Evolutionary conservation across 495 filamentous ascomycete species (phyloP), one percentile per base, ranked within the genome.

Genomic region (Acidiella bohemica): DNA sequence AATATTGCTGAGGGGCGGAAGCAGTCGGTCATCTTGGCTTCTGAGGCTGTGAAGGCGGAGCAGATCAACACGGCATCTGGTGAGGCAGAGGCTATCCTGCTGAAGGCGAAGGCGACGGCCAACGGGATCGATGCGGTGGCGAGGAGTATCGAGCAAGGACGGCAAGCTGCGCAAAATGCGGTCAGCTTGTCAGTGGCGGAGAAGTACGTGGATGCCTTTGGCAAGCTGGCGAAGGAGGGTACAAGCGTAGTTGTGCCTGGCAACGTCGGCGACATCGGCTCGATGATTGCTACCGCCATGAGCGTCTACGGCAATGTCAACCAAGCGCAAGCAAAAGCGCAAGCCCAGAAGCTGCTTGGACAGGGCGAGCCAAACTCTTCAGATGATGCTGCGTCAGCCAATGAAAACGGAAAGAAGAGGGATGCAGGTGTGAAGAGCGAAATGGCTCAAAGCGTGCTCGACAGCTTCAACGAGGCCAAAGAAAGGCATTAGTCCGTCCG

Each of bases 1-100:
- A 97, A 97, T 60, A 93, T 97, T 49, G 90, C 90, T 37, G 90
- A 97, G 65, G 90, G 90, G 44, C 68, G 81, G 57, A 97, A 97
- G 64, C 90, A 94, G 68, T 80, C 73, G 46, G 87, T 93, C 18
- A 96, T 97, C 47, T 67, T 97, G 11, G 92, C 92, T 0, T 93
- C 84, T 2, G 90, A 97, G 64, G 90, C 92, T n/a, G 56, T 88
- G 55, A 75, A 74, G 39, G 71, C 79, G 7, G 92, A 97, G 62
- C 72, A 90, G 54, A 87, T 97, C 61, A 97, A 97, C 64, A 72
- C 70, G 54, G 90, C 90, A 6, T 66, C 62, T 47, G 90, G 90
- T 68, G 90, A 97, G 64, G 82, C 90, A 5, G 80, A 95, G 60
- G 90, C 90, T 2, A 97, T 97, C 42, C 57, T 83, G 9, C 56